phyloP scores from a whole-genome alignment of 331 rosid genomes.

The Rhamnella rubrinervis region DNA sequence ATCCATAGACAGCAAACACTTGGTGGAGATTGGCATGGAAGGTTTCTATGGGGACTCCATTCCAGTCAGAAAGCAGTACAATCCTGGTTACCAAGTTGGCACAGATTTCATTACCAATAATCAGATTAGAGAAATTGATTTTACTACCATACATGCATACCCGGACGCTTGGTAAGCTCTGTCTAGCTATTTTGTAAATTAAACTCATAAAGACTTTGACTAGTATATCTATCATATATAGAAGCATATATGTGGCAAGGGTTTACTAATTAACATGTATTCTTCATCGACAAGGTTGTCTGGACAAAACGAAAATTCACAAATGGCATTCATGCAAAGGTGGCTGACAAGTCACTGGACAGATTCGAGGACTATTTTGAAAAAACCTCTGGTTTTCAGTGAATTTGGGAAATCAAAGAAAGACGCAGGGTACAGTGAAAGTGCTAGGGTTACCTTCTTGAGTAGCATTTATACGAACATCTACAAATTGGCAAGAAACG shows the following conservation, averaged over 20 bases:
- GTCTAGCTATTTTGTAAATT: background rate
- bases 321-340: slow-evolving; percentile 34
- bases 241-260: too few relatives aligned
- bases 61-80: slow-evolving; percentile 45
- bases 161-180: slow-evolving; percentile 44
- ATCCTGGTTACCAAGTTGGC: slow-evolving; percentile 51
- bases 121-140: slow-evolving; percentile 44
- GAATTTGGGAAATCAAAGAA: slow-evolving; percentile 31
- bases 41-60: slow-evolving; percentile 58
- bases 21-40: slow-evolving; percentile 56
- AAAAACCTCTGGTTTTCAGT: slow-evolving; percentile 53
- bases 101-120: slow-evolving; percentile 45
- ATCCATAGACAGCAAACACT: slow-evolving; percentile 46
- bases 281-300: slow-evolving; percentile 25
- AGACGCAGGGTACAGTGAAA: slow-evolving; percentile 22
- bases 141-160: slow-evolving; percentile 57
- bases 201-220: too few relatives aligned
- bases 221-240: too few relatives aligned
- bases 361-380: slow-evolving; percentile 42
- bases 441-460: slow-evolving; percentile 35
- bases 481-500: slow-evolving; percentile 30
- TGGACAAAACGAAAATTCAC: slow-evolving; percentile 21
- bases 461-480: slow-evolving; percentile 29
- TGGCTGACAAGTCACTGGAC: slow-evolving; percentile 48
- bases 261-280: background rate